Percentiles rank a stretch among this genome's conserved stretches.
Evolutionary conservation across 306 rosid genomes (phyloP).

Genomic region (Arachis stenosperma): DNA sequence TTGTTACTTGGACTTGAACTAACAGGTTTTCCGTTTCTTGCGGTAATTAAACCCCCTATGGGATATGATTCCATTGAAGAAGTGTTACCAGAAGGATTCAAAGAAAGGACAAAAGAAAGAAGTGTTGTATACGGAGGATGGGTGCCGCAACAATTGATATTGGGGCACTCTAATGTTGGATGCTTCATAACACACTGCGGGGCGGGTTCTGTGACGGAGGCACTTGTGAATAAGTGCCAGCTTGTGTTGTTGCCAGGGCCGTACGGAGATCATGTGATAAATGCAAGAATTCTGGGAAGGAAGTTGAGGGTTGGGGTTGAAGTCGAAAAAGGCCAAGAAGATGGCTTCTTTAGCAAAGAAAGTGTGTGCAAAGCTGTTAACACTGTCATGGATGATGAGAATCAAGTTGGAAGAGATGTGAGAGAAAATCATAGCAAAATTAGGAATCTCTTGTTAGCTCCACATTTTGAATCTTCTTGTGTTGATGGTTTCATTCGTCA

Average conservation of each 20-base stretch:
- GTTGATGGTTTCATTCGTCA: background rate
- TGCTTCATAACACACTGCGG: conserved; percentile 77
- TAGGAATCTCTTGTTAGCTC: conserved; percentile 32
- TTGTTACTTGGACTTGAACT: conserved; percentile 41
- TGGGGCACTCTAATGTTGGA: conserved; percentile 60
- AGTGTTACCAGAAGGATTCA: conserved; percentile 33
- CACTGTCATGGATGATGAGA: conserved; percentile 49
- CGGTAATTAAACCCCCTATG: conserved; percentile 29
- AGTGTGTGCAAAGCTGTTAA: conserved; percentile 47
- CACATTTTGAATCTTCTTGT: background rate
- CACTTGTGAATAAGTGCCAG: conserved; percentile 45
- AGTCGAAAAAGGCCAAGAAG: conserved; percentile 57
- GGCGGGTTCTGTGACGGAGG: conserved; percentile 57
- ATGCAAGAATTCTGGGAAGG: conserved; percentile 45
- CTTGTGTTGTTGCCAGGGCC: conserved; percentile 52
- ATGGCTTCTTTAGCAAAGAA: conserved; percentile 47
- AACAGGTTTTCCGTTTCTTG: conserved; percentile 41
- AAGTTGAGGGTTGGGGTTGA: conserved; percentile 47
- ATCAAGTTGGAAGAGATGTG: conserved; percentile 46
- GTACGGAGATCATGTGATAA: conserved; percentile 42
- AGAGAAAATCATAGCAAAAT: conserved; percentile 41
- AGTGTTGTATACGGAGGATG: conserved; percentile 48
- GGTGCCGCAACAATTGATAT: conserved; percentile 58
- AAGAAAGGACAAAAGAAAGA: conserved; percentile 29
- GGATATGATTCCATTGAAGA: conserved; percentile 26